These are phyloP conservation scores for Leucaena leucocephala DNA, from an alignment of 306 rosid genomes.

Conservation along the genomic window DNA sequence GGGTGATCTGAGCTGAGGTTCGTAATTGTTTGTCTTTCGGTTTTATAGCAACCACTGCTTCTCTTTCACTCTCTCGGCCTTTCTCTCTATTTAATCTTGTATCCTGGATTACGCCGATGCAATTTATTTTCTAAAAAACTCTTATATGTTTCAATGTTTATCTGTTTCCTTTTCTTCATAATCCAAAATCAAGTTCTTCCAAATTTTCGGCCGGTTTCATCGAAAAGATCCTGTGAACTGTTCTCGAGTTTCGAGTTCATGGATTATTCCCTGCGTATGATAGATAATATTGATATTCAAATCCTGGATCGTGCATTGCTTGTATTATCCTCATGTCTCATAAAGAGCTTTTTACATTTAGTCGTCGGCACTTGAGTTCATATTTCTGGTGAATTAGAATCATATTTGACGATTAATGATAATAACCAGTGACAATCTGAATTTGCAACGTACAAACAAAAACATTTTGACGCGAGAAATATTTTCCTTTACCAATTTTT, in stretches of 20 bases:
- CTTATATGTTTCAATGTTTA: not conserved
- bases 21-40: not conserved
- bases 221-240: not conserved
- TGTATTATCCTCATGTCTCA: not conserved
- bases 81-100: not conserved
- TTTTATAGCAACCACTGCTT: not conserved
- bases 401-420: not conserved
- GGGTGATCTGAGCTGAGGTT: not conserved
- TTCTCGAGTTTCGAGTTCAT: not conserved
- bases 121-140: not conserved
- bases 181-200: not conserved
- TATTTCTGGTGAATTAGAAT: not conserved
- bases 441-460: not conserved
- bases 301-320: not conserved
- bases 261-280: not conserved
- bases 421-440: not conserved
- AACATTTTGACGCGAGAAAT: not conserved
- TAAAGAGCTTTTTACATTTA: not conserved
- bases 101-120: not conserved
- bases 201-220: too few species aligned
- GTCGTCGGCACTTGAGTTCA: not conserved
- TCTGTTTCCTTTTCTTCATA: not conserved
- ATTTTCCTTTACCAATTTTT: conserved; percentile 16
- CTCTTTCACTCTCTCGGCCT: not conserved
- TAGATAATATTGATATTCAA: too few species aligned